Evolutionary conservation across 805 yeast species (phyloP).

Genomic region (Saccharomycopsis schoenii): DNA sequence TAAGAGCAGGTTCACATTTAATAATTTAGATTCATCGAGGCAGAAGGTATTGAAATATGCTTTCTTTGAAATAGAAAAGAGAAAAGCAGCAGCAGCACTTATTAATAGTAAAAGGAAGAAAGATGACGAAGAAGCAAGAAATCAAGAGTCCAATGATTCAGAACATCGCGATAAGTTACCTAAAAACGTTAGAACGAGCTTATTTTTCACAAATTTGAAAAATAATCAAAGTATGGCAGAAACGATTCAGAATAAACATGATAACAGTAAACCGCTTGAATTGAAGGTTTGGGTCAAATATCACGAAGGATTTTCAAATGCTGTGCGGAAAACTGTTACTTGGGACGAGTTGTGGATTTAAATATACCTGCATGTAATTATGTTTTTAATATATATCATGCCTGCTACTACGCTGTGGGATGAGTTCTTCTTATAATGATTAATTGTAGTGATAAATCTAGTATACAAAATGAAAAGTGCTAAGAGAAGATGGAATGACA

Average conservation of each 20-base stretch:
- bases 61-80: constrained; percentile 4
- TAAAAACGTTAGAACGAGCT: constrained; percentile 23
- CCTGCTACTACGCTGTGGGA: not conserved
- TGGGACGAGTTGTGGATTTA: constrained; percentile 59
- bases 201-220: constrained; percentile 27
- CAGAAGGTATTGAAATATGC: constrained; percentile 5
- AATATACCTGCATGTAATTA: not conserved
- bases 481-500: not conserved
- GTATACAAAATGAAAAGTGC: not conserved
- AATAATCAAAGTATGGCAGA: not conserved
- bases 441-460: not conserved
- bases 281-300: constrained; percentile 74
- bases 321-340: constrained; percentile 72
- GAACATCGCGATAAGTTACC: constrained; percentile 16
- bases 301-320: constrained; percentile 87
- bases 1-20: not conserved
- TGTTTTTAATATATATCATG: not conserved
- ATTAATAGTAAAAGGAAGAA: constrained; percentile 17
- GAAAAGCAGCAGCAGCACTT: not conserved
- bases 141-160: constrained; percentile 16
- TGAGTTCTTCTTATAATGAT: not conserved
- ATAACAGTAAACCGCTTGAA: constrained; percentile 17
- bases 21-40: not conserved
- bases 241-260: not conserved
- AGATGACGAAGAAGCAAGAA: constrained; percentile 14